A percentile compares a stretch with the other conserved stretches of the same genome.
Evolutionary conservation across 1,139 yeast genomes (phyloP).

Genomic region (Geotrichum aggregatum): DNA sequence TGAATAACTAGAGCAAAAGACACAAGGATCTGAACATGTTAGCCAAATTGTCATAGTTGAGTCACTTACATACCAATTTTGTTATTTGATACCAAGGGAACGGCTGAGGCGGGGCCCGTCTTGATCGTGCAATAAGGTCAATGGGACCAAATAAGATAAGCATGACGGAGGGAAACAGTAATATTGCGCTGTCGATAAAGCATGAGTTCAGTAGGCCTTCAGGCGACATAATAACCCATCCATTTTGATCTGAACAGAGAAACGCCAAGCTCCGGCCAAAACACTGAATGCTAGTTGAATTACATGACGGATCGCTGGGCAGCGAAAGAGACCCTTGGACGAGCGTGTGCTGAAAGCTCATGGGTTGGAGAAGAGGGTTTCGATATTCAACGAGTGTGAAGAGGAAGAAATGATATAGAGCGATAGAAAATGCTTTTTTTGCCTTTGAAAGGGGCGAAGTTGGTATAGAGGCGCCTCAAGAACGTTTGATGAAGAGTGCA

Average conservation of each 20-base stretch:
- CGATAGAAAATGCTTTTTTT: not conserved
- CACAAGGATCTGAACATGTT: constrained; percentile 31
- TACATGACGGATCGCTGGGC: not conserved
- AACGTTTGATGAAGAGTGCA: too few relatives aligned
- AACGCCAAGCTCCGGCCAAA: constrained; percentile 5
- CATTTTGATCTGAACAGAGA: constrained; percentile 49
- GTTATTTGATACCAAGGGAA: constrained; percentile 39
- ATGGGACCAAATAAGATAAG: constrained; percentile 51
- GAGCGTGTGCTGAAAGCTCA: constrained; percentile 7
- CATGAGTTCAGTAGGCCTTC: constrained; percentile 77
- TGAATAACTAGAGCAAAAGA: constrained; percentile 19
- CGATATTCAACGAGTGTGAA: too few relatives aligned
- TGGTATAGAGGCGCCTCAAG: too few relatives aligned
- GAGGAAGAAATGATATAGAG: not conserved
- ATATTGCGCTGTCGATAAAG: constrained; percentile 63
- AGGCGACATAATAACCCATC: constrained; percentile 59
- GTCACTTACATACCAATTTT: constrained; percentile 35
- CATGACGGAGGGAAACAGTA: constrained; percentile 48
- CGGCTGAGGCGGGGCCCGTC: constrained; percentile 29
- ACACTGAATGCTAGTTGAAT: not conserved
- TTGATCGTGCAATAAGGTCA: constrained; percentile 36
- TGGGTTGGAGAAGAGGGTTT: too few relatives aligned
- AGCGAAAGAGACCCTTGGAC: not conserved
- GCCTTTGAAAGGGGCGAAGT: too few relatives aligned
- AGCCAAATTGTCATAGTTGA: constrained; percentile 24